Evolutionary conservation across 2,329 filamentous ascomycete species (phyloP).

Genomic region (Sclerotinia nivalis): DNA sequence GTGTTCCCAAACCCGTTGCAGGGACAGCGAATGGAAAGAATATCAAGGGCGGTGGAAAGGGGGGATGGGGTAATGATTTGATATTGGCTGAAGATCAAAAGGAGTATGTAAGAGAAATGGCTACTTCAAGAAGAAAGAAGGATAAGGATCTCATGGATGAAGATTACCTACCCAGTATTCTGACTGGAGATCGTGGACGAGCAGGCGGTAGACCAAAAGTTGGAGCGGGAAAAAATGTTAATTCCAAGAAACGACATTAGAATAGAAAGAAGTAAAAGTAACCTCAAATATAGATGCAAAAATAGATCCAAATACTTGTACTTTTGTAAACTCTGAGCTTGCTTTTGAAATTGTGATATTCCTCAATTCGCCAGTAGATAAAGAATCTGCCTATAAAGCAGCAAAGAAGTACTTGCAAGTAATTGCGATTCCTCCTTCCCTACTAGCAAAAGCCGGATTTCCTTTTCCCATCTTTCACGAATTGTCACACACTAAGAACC

Average conservation of each 20-base stretch:
- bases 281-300: conserved; percentile 23
- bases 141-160: conserved; percentile 90
- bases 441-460: not conserved
- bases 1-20: conserved; percentile 84
- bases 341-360: conserved; percentile 13
- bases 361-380: not conserved
- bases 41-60: conserved; percentile 70
- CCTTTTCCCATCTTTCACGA: not conserved
- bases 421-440: not conserved
- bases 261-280: conserved; percentile 16
- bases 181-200: conserved; percentile 74
- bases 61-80: conserved; percentile 81
- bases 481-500: not conserved
- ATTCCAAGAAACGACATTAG: conserved; percentile 67
- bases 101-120: conserved; percentile 71
- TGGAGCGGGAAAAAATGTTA: conserved; percentile 83
- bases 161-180: conserved; percentile 82
- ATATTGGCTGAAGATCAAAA: conserved; percentile 95
- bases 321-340: not conserved
- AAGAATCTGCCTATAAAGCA: not conserved
- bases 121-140: conserved; percentile 64
- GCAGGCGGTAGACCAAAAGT: conserved; percentile 70
- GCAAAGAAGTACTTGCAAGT: conserved; percentile 9
- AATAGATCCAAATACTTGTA: not conserved
- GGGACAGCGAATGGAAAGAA: conserved; percentile 78